Conservation (phyloP, 2,329 filamentous ascomycete genomes). For the Geosmithia flava region DNA sequence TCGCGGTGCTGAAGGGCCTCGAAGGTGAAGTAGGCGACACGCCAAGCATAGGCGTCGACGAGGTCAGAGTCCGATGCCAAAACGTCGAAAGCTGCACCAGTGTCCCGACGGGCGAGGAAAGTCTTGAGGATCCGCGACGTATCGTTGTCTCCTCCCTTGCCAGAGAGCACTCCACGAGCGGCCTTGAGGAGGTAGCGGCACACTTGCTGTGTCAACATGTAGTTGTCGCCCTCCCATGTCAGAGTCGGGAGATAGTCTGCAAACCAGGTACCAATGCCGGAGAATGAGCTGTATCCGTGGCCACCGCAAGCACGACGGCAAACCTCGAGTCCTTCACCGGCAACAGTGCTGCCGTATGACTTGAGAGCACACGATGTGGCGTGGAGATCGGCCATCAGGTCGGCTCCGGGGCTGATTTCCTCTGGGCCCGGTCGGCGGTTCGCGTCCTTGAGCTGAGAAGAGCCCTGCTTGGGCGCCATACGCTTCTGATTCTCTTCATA, state of each 20-base stretch:
- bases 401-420: conserved; percentile 32
- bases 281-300: conserved; percentile 2
- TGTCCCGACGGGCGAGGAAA: conserved; percentile 54
- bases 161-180: conserved; percentile 55
- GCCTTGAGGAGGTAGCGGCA: conserved; percentile 63
- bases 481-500: conserved; percentile 62
- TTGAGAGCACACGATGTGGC: conserved; percentile 3
- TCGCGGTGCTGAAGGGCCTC: conserved; percentile 65
- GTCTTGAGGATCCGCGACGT: conserved; percentile 53
- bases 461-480: conserved; percentile 29
- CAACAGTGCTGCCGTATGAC: conserved; percentile 1
- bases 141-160: conserved; percentile 47
- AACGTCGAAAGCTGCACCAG: conserved; percentile 63
- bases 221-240: conserved; percentile 67
- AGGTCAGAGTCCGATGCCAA: conserved; percentile 59
- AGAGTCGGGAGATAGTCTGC: conserved; percentile 56
- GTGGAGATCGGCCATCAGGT: conserved; percentile 2
- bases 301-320: conserved; percentile 3
- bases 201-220: conserved; percentile 68
- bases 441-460: conserved; percentile 24
- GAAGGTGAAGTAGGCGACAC: conserved; percentile 61
- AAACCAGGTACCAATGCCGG: conserved; percentile 57
- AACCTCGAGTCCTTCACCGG: conserved; percentile 2
- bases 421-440: conserved; percentile 53
- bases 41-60: conserved; percentile 65